Evolutionary conservation across 108 stramenopile species (phyloP), one percentile per base, ranked within the genome.

Genomic region (Cylindrotheca fusiformis): DNA sequence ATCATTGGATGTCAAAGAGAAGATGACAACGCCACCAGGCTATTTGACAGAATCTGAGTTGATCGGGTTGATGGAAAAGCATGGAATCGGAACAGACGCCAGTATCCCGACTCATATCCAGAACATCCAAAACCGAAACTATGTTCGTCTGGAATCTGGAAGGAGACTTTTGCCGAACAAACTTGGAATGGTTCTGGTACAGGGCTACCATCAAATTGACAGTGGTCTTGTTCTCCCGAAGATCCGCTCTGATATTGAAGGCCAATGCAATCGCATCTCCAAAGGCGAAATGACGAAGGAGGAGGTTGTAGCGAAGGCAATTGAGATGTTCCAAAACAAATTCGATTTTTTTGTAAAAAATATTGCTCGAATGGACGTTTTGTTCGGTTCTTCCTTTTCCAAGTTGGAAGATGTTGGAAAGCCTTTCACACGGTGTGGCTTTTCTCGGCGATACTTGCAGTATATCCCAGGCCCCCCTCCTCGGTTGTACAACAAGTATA

Each of bases 131-230:
- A 91, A 88, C 36, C 68, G 96, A 27, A 90, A 91, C 49, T 97
- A 97, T 48, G 93, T 88, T 5, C 73, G 73, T 8, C 60, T 97
- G 2, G 83, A 86, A 48, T 63, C 81, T 0, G 93, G 91, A 0
- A 65, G 94, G 48, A 85, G 85, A 19, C 72, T 96, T 3, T 48
- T 84, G 63, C 97, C 97, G 8, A 82, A 87, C 6, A 83, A 82
- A 55, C 80, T 97, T 10, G 97, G 96, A 22, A 52, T 95, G 12
- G 95, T 94, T 1, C 72, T 97, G 33, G 85, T 80, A 6, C 90
- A 95, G 36, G 97, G 97, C 6, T 96, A 94, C 52, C 84, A 88
- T 58, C 69, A 79, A 21, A 95, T 96, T 60, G 97, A 96, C 60
- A 73, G 79, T 36, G 83, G 90, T 2, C 65, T 97, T 50, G 94